These are phyloP conservation scores for Tricholoma sp. DNA, from an alignment of 768 basidiomycete species.

Conservation along the genomic window DNA sequence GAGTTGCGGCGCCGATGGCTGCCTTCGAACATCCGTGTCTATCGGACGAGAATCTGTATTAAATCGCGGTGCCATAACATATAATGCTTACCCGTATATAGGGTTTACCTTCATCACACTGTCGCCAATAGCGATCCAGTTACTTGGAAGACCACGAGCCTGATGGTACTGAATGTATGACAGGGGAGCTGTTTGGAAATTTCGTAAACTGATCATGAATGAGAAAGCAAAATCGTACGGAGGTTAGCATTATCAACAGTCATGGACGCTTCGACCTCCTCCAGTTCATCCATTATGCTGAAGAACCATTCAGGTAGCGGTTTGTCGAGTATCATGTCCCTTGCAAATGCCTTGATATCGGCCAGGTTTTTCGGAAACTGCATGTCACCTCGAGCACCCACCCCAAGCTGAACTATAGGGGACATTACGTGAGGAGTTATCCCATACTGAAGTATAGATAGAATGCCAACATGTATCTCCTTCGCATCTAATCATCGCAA, in stretches of 20 bases:
- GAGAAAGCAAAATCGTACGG: constrained; percentile 12
- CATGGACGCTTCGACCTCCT: constrained; percentile 16
- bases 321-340: constrained; percentile 6
- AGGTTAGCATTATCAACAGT: constrained; percentile 5
- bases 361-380: constrained; percentile 11
- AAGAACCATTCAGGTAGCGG: constrained; percentile 24
- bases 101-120: constrained; percentile 22
- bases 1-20: background rate
- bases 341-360: constrained; percentile 9
- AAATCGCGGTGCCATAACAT: background rate
- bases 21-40: background rate
- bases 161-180: constrained; percentile 22
- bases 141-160: constrained; percentile 22
- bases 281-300: constrained; percentile 21
- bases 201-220: background rate
- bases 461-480: background rate
- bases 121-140: constrained; percentile 30
- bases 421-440: background rate
- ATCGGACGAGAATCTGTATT: background rate
- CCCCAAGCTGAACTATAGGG: constrained; percentile 1
- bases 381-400: constrained; percentile 1
- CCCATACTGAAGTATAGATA: background rate
- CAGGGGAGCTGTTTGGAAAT: constrained; percentile 12
- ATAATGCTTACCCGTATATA: constrained; percentile 5
- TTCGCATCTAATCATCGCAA: background rate